Conservation (phyloP, 768 basidiomycete genomes). For the Kwoniella mangroviensis region DNA sequence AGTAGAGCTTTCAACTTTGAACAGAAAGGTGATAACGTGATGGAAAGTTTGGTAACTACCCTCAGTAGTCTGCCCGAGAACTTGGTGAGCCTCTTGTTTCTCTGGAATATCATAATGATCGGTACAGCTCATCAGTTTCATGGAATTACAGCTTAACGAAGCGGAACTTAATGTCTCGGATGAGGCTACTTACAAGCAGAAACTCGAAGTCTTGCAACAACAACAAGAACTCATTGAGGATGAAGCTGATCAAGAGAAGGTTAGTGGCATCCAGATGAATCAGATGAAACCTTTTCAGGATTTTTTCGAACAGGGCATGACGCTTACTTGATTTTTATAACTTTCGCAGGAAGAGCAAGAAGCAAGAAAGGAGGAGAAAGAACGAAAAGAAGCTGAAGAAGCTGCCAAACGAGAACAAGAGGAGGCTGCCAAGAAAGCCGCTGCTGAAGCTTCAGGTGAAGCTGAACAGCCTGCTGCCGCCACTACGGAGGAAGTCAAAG, state of each 20-base stretch:
- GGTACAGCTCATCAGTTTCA: not conserved
- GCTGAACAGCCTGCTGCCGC: conserved; percentile 19
- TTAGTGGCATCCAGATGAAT: conserved; percentile 23
- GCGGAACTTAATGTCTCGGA: conserved; percentile 95
- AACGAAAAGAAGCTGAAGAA: conserved; percentile 78
- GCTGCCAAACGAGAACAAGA: conserved; percentile 66
- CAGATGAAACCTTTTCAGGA: too few relatives aligned
- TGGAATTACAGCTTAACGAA: conserved; percentile 77
- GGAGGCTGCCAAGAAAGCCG: conserved; percentile 44
- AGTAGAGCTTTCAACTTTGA: conserved; percentile 91
- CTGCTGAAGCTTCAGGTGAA: conserved; percentile 26
- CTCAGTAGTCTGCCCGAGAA: conserved; percentile 92
- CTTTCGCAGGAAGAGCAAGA: conserved; percentile 54
- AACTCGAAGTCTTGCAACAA: conserved; percentile 94
- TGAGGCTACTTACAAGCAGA: conserved; percentile 92
- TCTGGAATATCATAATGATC: too few relatives aligned
- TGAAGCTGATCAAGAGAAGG: conserved; percentile 94
- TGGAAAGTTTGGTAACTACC: conserved; percentile 83
- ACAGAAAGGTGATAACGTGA: conserved; percentile 82
- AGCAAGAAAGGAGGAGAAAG: conserved; percentile 80
- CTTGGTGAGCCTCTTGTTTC: conserved; percentile 65
- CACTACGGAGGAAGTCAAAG: conserved; percentile 23
- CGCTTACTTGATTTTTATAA: not conserved
- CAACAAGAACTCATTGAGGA: conserved; percentile 99
- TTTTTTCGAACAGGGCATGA: too few relatives aligned